Conservation (phyloP, 495 filamentous ascomycete species). For the Neurospora sp. region DNA sequence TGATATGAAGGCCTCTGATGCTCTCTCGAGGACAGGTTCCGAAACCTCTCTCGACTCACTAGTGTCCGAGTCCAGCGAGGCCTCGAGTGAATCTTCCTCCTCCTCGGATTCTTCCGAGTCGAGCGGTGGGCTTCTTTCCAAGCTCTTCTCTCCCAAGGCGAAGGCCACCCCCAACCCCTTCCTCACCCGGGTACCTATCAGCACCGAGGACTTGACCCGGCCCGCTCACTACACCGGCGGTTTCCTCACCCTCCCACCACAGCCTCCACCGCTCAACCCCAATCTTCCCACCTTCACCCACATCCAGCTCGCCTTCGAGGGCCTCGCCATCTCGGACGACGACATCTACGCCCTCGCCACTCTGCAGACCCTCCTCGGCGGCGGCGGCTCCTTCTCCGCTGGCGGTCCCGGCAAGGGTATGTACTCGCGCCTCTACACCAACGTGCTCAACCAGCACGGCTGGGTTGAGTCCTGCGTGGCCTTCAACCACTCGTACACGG, state of each 20-base stretch:
- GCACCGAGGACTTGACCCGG: slow-evolving; percentile 46
- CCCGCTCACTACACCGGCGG: slow-evolving; percentile 90
- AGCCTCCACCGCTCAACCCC: slow-evolving; percentile 65
- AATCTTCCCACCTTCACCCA: slow-evolving; percentile 76
- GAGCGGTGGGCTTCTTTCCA: slow-evolving; percentile 52
- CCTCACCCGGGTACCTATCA: slow-evolving; percentile 26
- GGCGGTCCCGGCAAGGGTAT: slow-evolving; percentile 97
- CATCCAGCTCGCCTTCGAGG: slow-evolving; percentile 93
- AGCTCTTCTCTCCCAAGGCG: slow-evolving; percentile 67
- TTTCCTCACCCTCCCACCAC: slow-evolving; percentile 71
- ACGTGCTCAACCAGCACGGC: slow-evolving; percentile 92
- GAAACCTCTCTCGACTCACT: slow-evolving; percentile 36
- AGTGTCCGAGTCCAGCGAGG: slow-evolving; percentile 32
- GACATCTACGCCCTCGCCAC: slow-evolving; percentile 96
- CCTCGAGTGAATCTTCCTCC: slow-evolving; percentile 19
- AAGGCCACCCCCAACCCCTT: slow-evolving; percentile 47
- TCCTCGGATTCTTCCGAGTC: slow-evolving; percentile 41
- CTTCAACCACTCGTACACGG: slow-evolving; percentile 96
- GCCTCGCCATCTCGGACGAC: slow-evolving; percentile 74
- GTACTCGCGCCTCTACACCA: slow-evolving; percentile 95
- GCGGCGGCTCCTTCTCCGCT: slow-evolving; percentile 94
- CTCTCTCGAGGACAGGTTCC: slow-evolving; percentile 49
- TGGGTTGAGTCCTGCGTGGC: slow-evolving; percentile 94
- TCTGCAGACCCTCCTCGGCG: slow-evolving; percentile 91
- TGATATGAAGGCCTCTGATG: slow-evolving; percentile 57